Evolutionary conservation across 805 yeast genomes (phyloP).

Genomic region (Torulaspora delbrueckii): DNA sequence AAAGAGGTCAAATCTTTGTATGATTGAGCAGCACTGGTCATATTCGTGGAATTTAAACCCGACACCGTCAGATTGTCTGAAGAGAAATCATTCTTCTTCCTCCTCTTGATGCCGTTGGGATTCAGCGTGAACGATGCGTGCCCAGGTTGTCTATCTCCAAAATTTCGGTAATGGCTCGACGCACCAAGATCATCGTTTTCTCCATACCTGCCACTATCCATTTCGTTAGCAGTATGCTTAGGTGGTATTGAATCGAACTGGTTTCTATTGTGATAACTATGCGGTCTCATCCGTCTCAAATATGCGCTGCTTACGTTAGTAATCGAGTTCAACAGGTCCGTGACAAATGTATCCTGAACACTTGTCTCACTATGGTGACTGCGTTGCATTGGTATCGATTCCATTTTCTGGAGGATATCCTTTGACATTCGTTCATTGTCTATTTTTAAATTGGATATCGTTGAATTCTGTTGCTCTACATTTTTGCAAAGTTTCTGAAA

Average conservation of each 20-base stretch:
- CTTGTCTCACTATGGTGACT: conserved; percentile 5
- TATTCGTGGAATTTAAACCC: conserved; percentile 7
- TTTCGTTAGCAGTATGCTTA: not conserved
- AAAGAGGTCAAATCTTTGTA: conserved; percentile 14
- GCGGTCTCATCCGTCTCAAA: conserved; percentile 18
- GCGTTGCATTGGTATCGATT: conserved; percentile 4
- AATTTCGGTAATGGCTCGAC: conserved; percentile 3
- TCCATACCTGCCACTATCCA: conserved; percentile 1
- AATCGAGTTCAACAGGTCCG: conserved; percentile 30
- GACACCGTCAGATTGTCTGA: conserved; percentile 3
- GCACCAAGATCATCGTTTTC: conserved; percentile 5
- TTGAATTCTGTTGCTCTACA: conserved; percentile 22
- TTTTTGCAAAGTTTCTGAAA: conserved; percentile 25
- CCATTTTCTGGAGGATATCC: conserved; percentile 5
- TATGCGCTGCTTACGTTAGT: conserved; percentile 30
- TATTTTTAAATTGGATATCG: conserved; percentile 13
- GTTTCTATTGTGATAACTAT: not conserved
- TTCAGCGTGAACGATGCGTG: conserved; percentile 26
- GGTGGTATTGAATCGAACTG: not conserved
- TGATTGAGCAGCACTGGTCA: conserved; percentile 14
- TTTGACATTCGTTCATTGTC: conserved; percentile 7
- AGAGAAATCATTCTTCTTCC: conserved; percentile 15
- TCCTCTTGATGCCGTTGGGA: conserved; percentile 33
- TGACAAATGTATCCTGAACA: conserved; percentile 22
- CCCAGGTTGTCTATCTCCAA: conserved; percentile 6